Evolutionary conservation across 345 rosid genomes (phyloP).

Genomic region (Citrus australasica): DNA sequence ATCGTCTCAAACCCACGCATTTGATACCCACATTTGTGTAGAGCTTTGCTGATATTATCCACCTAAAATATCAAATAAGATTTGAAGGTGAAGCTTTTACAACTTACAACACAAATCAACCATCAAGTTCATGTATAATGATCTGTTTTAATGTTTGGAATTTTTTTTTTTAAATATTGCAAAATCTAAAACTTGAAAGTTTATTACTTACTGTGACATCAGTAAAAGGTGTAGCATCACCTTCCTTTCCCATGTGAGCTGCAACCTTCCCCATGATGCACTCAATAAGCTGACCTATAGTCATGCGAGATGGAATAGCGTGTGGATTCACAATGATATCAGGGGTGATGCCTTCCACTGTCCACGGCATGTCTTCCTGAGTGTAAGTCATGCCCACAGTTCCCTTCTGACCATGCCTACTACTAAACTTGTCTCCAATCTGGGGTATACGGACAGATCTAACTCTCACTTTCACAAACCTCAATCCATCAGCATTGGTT

Average conservation of each 20-base stretch:
- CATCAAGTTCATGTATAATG: background rate
- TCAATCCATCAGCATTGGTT: constrained; percentile 96
- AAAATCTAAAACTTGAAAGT: background rate
- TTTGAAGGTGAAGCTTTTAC: background rate
- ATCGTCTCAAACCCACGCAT: constrained; percentile 98
- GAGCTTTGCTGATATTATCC: constrained; percentile 97
- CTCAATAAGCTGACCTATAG: constrained; percentile 97
- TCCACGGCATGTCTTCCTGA: constrained; percentile 99
- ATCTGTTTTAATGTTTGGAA: background rate
- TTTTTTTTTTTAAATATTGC: background rate
- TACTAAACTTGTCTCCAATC: constrained; percentile 96
- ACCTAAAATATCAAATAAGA: constrained; percentile 41
- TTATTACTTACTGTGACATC: constrained; percentile 83
- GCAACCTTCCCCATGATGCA: constrained; percentile 99
- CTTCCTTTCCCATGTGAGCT: constrained; percentile 99
- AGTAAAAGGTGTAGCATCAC: constrained; percentile 97
- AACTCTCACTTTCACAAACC: constrained; percentile 97
- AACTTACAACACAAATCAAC: background rate
- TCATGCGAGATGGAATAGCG: constrained; percentile 99
- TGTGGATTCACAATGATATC: constrained; percentile 96
- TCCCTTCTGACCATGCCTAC: constrained; percentile 99
- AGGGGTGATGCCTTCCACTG: constrained; percentile 90
- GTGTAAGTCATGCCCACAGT: constrained; percentile 98
- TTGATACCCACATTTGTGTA: constrained; percentile 96
- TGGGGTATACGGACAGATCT: constrained; percentile 97